Evolutionary conservation across 352 stramenopile genomes (phyloP), one percentile per base, ranked within the genome.

Genomic region (Pythium oligandrum): DNA sequence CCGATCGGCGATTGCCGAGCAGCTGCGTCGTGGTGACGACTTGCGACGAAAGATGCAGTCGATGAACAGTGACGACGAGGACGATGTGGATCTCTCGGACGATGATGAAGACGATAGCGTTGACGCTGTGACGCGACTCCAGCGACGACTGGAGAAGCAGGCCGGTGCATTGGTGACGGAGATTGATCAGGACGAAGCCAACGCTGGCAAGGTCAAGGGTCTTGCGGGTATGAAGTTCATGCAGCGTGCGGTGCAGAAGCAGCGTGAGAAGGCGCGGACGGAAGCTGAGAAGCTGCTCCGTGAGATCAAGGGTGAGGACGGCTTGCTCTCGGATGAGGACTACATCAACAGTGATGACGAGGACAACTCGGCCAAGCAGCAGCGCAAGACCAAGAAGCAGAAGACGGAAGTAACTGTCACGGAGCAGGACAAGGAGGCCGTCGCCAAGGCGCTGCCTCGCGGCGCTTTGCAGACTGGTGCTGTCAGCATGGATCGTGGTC

Each of bases 171-270:
- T 93, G 30, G 73, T 93, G 7, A 84, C 75, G 40, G 83, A 94
- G 59, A 92, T 94, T 38, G 67, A 84, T 30, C 61, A 71, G 3
- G 80, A 90, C 48, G 64, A 82, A 9, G 67, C 57, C 8, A 62
- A 68, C 11, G 72, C 74, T 9, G 60, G 51, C 4, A 73, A 93
- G 57, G 74, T 77, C 26, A 83, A 83, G 40, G 92, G 93, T 4
- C 72, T 99, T 4, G 90, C 98, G 26, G 88, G 96, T 49, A 96
- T 99, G 81, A 96, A 97, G 46, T 99, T 99, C 65, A 99, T 99
- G 97, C 89, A 99, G 75, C 84, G 88, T 33, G 96, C 95, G n/a
- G 78, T 98, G 36, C 78, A 98, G 68, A 95, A 94, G 61, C 95
- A 99, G 71, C 78, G 93, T 44, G 82, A 97, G 53, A 83, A 90